Evolutionary conservation across 257 asterid species (phyloP), one percentile per base, ranked within the genome.

Genomic region (Ilex aquifolium): DNA sequence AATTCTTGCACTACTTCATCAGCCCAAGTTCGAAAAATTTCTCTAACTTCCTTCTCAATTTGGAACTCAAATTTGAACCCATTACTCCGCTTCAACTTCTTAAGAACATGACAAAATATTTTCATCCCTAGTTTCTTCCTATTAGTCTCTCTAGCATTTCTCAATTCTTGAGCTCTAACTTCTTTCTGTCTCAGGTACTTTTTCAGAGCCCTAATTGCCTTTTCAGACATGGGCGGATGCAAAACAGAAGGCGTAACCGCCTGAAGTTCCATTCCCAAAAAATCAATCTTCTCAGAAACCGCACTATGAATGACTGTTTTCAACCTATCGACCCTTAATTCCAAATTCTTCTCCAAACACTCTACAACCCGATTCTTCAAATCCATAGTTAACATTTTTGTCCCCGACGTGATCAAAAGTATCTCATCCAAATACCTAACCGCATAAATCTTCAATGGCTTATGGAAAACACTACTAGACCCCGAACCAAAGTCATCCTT

Each of bases 261-360:
- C 80, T 68, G 95, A 80, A 92, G 95, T 81, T 89, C 97, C 99
- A 92, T 87, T 7, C 97, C 97, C 78, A 87, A 67, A 74, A 92
- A 92, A 4, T 76, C 86, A 30, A 92, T 87, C 84, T 89, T 92
- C 69, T 89, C 97, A 56, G 91, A 83, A 67, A 83, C 84, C 0
- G 96, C 86, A 31, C 97, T 92, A 59, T 87, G 99, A 69, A 92
- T 83, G 44, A 76, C 94, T 0, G 96, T 89, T 44, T 49, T 67
- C 61, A 39, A 59, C 71, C 50, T 77, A 77, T 89, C 91, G 69
- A 87, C 85, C 62, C 70, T 73, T 74, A 89, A 75, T 61, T 74
- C 83, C 87, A 89, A 60, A 59, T 73, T 65, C 31, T 65, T 69
- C 61, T 81, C 92, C 60, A 89, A 66, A 67, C 67, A 79, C 61